Evolutionary conservation across 257 asterid genomes (phyloP).

Genomic region (Fraxinus quadrangulata): DNA sequence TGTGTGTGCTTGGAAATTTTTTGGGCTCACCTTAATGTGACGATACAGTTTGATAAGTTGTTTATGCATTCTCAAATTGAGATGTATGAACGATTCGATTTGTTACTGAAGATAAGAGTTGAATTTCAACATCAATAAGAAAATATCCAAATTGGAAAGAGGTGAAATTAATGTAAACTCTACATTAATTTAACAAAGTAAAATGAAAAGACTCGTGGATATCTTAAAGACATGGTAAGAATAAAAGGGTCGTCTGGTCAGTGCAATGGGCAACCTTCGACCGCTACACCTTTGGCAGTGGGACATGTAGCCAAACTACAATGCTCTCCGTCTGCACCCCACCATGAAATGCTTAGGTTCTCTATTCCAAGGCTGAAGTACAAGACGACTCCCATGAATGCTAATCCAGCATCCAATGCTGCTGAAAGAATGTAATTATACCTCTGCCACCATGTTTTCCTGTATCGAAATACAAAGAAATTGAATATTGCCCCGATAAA

Average conservation of each 20-base stretch:
- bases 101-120: no score
- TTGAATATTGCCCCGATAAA: conserved; percentile 53
- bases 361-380: conserved; percentile 38
- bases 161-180: no score
- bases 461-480: conserved; percentile 47
- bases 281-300: conserved; percentile 53
- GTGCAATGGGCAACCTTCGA: conserved; percentile 60
- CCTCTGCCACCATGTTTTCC: conserved; percentile 79
- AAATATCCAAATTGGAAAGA: no score
- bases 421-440: conserved; percentile 72
- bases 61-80: no score
- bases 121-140: no score
- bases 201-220: neutral
- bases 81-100: no score
- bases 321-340: conserved; percentile 58
- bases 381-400: conserved; percentile 68
- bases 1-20: no score
- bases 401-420: conserved; percentile 75
- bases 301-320: conserved; percentile 63
- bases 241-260: conserved; percentile 5
- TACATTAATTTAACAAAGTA: neutral
- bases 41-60: no score
- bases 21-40: neutral
- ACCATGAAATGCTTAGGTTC: conserved; percentile 43
- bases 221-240: neutral